Evolutionary conservation across 345 rosid species (phyloP), one percentile per base, ranked within the genome.

Genomic region (Camelina laxa): DNA sequence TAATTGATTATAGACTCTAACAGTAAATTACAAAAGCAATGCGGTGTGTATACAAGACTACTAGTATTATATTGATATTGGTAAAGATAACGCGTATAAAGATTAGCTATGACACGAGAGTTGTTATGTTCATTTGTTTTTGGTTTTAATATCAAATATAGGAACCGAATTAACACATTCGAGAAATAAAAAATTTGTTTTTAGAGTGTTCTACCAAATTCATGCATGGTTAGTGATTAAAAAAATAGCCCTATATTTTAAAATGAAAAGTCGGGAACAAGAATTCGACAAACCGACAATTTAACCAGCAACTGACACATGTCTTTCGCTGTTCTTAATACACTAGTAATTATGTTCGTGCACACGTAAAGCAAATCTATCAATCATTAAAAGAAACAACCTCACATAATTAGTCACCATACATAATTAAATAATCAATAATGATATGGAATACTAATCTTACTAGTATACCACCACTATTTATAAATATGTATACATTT

Each of bases 271-370:
- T 58, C 6, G 55, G 76, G 61, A 72, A 71, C 73, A 65, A 55
- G 72, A 79, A 30, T 11, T 79, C 71, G 75, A 74, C 75, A 79
- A 63, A 82, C 90, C 92, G 90, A 87, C 94, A 84, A 76, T 69
- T 76, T 67, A 78, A 58, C 82, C 75, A 82, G 70, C 81, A 77
- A 6, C 35, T 51, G 94, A 83, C 96, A 82, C 78, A 42, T 84
- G 92, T 85, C 84, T 71, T 67, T 76, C 22, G 83, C 49, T 60
- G 15, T 61, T 74, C 70, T 51, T 75, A 63, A 53, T 65, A 65
- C 60, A 70, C 68, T 72, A n/a, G n/a, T n/a, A 63, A 79, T 81
- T 75, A 83, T 79, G 87, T 84, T 81, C 82, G 69, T 67, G 78
- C 83, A 75, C 88, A 82, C 87, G 84, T 84, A 82, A 80, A 79